Evolutionary conservation across 2,329 filamentous ascomycete genomes (phyloP).

Genomic region (Microcyclospora tardicrescens): DNA sequence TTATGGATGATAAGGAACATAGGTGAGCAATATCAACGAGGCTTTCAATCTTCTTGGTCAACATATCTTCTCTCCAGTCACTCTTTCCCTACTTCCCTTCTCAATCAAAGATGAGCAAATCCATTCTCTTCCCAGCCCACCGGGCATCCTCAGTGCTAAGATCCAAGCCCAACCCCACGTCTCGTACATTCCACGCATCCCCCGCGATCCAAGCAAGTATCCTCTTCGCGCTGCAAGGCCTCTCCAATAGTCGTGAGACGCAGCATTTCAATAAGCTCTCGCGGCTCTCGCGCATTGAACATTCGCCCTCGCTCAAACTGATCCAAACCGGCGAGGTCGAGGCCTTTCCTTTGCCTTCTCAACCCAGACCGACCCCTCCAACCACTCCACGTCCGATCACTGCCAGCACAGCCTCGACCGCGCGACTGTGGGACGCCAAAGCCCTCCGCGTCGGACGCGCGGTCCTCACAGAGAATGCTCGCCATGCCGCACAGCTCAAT

Average conservation of each 20-base stretch:
- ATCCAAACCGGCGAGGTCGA: slow-evolving; percentile 20
- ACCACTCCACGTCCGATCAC: neutral
- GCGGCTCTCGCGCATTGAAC: slow-evolving; percentile 16
- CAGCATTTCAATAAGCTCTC: slow-evolving; percentile 21
- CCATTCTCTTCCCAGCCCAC: too few species aligned
- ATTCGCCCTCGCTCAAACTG: slow-evolving; percentile 19
- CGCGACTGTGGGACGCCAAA: slow-evolving; percentile 9
- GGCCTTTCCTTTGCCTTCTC: slow-evolving; percentile 9
- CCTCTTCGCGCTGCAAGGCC: slow-evolving; percentile 17
- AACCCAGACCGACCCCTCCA: neutral
- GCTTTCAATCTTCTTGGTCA: too few species aligned
- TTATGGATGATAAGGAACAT: too few species aligned
- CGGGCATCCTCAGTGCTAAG: neutral
- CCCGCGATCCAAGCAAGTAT: slow-evolving; percentile 9
- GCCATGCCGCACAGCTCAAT: slow-evolving; percentile 4
- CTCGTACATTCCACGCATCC: slow-evolving; percentile 11
- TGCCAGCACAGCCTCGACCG: neutral
- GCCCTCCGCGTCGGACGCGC: slow-evolving; percentile 11
- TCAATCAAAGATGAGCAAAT: too few species aligned
- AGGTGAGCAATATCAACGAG: too few species aligned
- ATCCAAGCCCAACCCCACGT: neutral
- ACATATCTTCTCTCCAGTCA: too few species aligned
- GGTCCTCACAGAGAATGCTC: slow-evolving; percentile 9
- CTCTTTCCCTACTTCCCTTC: too few species aligned
- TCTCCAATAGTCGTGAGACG: slow-evolving; percentile 20